Percentiles rank a stretch among this genome's conserved stretches.
These are phyloP conservation scores for Rhodotorula sp. DNA, from an alignment of 1,284 basidiomycete genomes.

Conservation along the genomic window DNA sequence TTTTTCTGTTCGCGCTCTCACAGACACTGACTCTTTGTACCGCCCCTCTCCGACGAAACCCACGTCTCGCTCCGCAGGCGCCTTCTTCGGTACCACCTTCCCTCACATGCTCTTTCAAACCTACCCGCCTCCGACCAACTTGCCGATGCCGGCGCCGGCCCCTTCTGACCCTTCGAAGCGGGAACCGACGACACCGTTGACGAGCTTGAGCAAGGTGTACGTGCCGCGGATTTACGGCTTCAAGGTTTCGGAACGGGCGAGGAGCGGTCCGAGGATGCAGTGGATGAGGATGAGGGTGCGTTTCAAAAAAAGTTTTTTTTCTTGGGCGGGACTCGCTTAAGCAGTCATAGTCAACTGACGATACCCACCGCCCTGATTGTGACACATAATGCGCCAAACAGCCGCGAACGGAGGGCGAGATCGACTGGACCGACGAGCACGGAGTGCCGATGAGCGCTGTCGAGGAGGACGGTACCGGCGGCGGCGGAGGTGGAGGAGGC, in stretches of 20 bases:
- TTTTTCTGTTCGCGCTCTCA: not conserved
- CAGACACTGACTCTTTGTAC: not conserved
- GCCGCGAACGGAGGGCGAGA: constrained; percentile 37
- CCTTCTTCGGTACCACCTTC: constrained; percentile 99
- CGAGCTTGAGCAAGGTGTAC: constrained; percentile 80
- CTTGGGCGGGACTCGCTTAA: too few species aligned
- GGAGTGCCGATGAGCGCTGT: not conserved
- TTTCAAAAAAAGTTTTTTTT: not conserved
- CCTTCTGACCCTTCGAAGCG: constrained; percentile 12
- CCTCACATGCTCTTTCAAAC: constrained; percentile 96
- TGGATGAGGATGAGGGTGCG: constrained; percentile 85
- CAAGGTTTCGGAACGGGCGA: constrained; percentile 59
- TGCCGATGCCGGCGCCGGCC: constrained; percentile 21
- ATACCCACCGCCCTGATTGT: too few species aligned
- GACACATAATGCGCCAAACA: not conserved
- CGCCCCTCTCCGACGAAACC: not conserved
- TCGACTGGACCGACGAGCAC: constrained; percentile 34
- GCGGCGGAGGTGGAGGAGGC: constrained; percentile 17
- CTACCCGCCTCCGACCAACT: constrained; percentile 54
- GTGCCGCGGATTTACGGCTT: constrained; percentile 86
- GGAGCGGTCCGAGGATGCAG: constrained; percentile 92
- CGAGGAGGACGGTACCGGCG: not conserved
- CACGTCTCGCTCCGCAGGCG: constrained; percentile 59
- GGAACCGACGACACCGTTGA: constrained; percentile 38
- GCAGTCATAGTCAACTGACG: too few species aligned